Evolutionary conservation across 2,329 filamentous ascomycete genomes (phyloP), one percentile per base, ranked within the genome.

Genomic region (Botrytis porri): DNA sequence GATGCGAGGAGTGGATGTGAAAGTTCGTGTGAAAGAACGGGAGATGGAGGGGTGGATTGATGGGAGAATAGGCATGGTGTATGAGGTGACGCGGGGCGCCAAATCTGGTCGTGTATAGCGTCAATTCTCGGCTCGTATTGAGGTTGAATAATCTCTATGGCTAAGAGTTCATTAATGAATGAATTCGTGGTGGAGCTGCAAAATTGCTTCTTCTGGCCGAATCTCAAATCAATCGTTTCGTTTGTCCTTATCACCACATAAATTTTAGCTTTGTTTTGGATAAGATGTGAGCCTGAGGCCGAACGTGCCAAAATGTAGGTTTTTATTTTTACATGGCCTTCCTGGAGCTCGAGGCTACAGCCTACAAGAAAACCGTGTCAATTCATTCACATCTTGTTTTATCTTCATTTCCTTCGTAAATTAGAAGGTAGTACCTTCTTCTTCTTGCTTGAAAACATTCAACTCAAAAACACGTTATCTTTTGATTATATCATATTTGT

Each of bases 21-120:
- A 83, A 65, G 74, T 77, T 63, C 81, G 81, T 65, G 77, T 63
- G 61, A 79, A 78, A 54, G 73, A 57, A n/a, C 51, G 51, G n/a
- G n/a, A 73, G 73, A 80, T 73, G 48, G 77, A 78, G 32, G 77
- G 77, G 61, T 77, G 77, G 57, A 74, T 71, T 37, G 77, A 75
- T 43, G 75, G 63, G 63, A 75, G 75, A 63, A 66, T n/a, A 78
- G 76, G 75, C 75, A 78, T 78, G 57, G 43, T 78, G 64, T 70
- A 69, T 14, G 37, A 54, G 61, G 37, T 37, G 60, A 43, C 37
- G 61, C 45, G 12, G n/a, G 22, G 22, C 70, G 60, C 39, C 37
- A 10, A 65, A 25, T 51, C n/a, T 66, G 20, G 45, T 22, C 25
- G 57, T 54, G 32, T 25, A 20, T 64, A 20, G 32, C 9, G 22